A percentile compares a stretch with the other conserved stretches of the same genome.
phyloP scores from a whole-genome alignment of 2,329 filamentous ascomycete genomes.

The Microascus cirrosus region DNA sequence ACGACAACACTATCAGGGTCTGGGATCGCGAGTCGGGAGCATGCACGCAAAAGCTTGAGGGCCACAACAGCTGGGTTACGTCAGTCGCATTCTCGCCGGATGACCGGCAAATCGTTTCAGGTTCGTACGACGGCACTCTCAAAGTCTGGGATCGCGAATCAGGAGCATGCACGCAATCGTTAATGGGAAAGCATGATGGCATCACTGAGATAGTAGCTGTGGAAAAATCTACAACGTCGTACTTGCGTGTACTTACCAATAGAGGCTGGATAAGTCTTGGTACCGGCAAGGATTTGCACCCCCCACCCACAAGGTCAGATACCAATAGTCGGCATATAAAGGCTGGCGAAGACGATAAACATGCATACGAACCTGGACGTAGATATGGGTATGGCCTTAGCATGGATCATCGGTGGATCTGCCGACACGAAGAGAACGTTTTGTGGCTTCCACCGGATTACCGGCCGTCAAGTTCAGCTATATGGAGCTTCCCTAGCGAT shows the following conservation, averaged over 20 bases:
- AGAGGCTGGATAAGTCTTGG: no score
- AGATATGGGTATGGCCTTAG: not conserved
- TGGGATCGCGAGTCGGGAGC: not conserved
- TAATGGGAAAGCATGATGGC: no score
- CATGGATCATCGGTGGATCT: not conserved
- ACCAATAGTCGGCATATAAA: no score
- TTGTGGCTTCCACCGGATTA: not conserved
- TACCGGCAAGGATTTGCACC: no score
- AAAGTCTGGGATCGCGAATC: no score
- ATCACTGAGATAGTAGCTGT: no score
- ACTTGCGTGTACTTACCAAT: no score
- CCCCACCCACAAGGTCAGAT: no score
- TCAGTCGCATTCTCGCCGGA: not conserved
- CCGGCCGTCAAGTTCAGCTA: not conserved
- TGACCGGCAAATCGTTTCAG: not conserved
- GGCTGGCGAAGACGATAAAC: not conserved
- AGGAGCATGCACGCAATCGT: no score
- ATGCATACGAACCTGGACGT: not conserved
- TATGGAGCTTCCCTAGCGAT: not conserved
- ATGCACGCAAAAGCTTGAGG: not conserved
- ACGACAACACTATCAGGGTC: slow-evolving; percentile 6
- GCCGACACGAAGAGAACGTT: not conserved
- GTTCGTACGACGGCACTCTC: not conserved
- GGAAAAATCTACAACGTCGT: no score
- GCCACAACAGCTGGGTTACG: not conserved